Conservation (phyloP, 2,329 filamentous ascomycete genomes). For the Fusarium sulawesiense region DNA sequence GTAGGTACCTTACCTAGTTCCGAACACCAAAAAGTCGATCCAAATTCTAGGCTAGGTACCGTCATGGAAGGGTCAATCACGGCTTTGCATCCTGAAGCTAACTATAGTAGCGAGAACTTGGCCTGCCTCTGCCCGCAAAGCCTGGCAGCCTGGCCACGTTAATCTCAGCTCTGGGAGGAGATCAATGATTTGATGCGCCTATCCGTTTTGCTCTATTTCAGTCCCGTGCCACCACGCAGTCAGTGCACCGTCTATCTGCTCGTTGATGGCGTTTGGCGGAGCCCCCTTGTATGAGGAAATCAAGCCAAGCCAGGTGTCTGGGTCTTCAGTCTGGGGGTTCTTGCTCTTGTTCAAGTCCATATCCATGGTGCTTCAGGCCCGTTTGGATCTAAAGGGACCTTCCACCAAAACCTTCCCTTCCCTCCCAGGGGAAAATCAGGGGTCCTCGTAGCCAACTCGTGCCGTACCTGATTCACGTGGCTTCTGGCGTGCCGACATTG, state of each 20-base stretch:
- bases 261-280: slow-evolving; percentile 34
- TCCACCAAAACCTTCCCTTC: neutral
- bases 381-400: slow-evolving; percentile 15
- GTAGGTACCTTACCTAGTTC: neutral
- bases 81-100: slow-evolving; percentile 15
- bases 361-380: slow-evolving; percentile 8
- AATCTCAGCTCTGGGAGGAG: slow-evolving; percentile 22
- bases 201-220: slow-evolving; percentile 27
- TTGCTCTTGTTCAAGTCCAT: neutral
- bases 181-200: slow-evolving; percentile 33
- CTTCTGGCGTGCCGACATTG: slow-evolving; percentile 25
- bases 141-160: neutral
- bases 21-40: slow-evolving; percentile 10
- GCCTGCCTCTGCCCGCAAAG: slow-evolving; percentile 10
- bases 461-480: slow-evolving; percentile 44
- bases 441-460: slow-evolving; percentile 32
- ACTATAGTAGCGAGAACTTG: slow-evolving; percentile 16
- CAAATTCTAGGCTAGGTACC: slow-evolving; percentile 1
- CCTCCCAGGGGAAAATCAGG: slow-evolving; percentile 35
- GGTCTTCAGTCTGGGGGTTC: neutral
- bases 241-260: slow-evolving; percentile 29
- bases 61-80: slow-evolving; percentile 10
- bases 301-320: slow-evolving; percentile 5
- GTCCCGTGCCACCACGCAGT: slow-evolving; percentile 33
- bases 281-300: slow-evolving; percentile 4